These are phyloP conservation scores for Solanum megistacrolobum DNA, from an alignment of 257 asterid genomes.

Conservation along the genomic window DNA sequence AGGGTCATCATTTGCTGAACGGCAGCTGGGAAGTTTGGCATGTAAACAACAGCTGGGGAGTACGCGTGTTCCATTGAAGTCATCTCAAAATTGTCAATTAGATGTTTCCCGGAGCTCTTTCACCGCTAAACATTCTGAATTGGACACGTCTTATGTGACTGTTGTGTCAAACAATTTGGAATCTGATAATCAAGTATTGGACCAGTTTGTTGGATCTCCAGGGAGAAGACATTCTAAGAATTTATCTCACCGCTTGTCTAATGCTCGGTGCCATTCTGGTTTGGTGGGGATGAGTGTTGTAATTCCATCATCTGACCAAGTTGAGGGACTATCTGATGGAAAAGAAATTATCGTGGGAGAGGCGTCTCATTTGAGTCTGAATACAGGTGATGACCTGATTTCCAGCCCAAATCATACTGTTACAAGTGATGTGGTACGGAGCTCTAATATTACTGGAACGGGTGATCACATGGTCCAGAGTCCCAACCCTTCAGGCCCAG, in stretches of 20 bases:
- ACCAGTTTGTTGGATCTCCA: conserved; percentile 22
- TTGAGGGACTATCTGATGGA: conserved; percentile 24
- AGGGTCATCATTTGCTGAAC: conserved; percentile 12
- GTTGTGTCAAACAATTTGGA: conserved; percentile 10
- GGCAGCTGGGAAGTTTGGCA: conserved; percentile 9
- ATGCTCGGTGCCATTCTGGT: conserved; percentile 18
- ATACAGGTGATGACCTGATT: conserved; percentile 22
- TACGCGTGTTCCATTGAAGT: conserved; percentile 8
- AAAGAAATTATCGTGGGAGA: conserved; percentile 18
- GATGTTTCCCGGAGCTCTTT: conserved; percentile 5
- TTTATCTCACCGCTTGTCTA: conserved; percentile 17
- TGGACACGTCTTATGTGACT: conserved; percentile 8
- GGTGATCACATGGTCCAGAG: conserved; percentile 24
- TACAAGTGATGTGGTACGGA: conserved; percentile 18
- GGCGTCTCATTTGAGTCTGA: conserved; percentile 35
- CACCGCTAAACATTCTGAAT: conserved; percentile 1
- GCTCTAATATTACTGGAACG: conserved; percentile 28
- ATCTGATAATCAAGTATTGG: conserved; percentile 8
- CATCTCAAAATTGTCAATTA: conserved; percentile 11
- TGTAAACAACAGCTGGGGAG: conserved; percentile 10
- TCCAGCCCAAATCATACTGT: conserved; percentile 30
- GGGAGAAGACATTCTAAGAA: conserved; percentile 9
- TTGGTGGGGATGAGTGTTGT: conserved; percentile 36
- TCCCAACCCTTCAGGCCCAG: conserved; percentile 29
- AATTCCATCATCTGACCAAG: conserved; percentile 44